Conservation (phyloP, 441 rosid species). For the Erysimum cheiri region DNA sequence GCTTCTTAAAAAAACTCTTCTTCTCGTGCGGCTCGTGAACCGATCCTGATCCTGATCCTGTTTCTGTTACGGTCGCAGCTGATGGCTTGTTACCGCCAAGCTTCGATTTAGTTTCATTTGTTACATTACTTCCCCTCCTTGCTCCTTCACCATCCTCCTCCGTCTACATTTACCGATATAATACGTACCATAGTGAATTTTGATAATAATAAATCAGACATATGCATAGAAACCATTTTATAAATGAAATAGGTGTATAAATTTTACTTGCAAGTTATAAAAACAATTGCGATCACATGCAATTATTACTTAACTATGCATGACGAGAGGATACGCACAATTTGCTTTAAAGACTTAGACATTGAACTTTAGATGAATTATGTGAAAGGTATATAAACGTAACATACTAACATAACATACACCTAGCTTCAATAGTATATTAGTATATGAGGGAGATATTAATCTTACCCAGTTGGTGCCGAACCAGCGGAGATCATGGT, state of each 20-base stretch:
- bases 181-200: background rate
- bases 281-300: background rate
- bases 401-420: background rate
- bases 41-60: background rate
- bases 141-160: slow-evolving; percentile 66
- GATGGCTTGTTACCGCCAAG: slow-evolving; percentile 44
- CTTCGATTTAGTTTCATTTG: slow-evolving; percentile 61
- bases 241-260: too few relatives aligned
- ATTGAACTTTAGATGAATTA: background rate
- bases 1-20: slow-evolving; percentile 64
- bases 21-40: slow-evolving; percentile 56
- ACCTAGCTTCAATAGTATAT: background rate
- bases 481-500: slow-evolving; percentile 58
- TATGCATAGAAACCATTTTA: too few relatives aligned
- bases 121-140: slow-evolving; percentile 45
- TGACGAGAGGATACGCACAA: background rate
- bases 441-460: background rate
- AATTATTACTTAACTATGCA: background rate
- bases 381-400: background rate
- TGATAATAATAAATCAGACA: background rate
- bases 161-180: slow-evolving; percentile 4
- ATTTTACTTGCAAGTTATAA: too few relatives aligned
- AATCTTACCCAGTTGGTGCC: slow-evolving; percentile 32
- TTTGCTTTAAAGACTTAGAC: background rate
- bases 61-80: background rate